phyloP scores from a whole-genome alignment of 148 eudicot species.

The Oxyria digyna region DNA sequence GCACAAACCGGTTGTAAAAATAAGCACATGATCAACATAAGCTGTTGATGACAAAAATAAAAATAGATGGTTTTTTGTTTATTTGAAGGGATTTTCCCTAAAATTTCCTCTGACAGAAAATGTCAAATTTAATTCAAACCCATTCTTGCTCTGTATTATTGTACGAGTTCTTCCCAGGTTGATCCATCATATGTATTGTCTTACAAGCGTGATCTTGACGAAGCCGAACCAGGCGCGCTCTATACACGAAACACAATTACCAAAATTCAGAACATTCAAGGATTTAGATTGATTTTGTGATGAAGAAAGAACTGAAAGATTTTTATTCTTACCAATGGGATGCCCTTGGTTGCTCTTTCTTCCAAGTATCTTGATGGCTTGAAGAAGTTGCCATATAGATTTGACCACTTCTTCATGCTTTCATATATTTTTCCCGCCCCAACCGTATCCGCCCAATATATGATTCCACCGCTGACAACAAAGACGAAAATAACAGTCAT shows the following conservation, averaged over 20 bases:
- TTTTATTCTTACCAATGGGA: slow-evolving; percentile 42
- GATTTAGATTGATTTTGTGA: neutral
- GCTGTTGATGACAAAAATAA: no score
- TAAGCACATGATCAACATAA: no score
- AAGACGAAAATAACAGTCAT: neutral
- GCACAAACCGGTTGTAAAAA: no score
- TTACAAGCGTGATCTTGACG: slow-evolving; percentile 59
- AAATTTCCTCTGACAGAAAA: no score
- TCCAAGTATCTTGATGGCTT: slow-evolving; percentile 82
- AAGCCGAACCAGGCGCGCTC: slow-evolving; percentile 53
- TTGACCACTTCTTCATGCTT: slow-evolving; percentile 70
- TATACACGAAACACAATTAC: slow-evolving; percentile 29
- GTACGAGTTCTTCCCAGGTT: neutral
- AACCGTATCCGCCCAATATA: slow-evolving; percentile 88
- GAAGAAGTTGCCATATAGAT: slow-evolving; percentile 56
- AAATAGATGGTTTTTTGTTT: no score
- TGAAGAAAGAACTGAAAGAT: neutral
- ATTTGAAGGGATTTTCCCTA: no score
- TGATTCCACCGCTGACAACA: slow-evolving; percentile 74
- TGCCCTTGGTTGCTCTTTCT: slow-evolving; percentile 76
- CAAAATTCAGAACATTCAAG: neutral
- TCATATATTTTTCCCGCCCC: slow-evolving; percentile 57
- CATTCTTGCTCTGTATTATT: neutral
- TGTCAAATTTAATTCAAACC: neutral
- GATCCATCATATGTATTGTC: neutral